Conservation (phyloP, 371 early-diverging fungal genomes). For the Actinomortierella ambigua region DNA sequence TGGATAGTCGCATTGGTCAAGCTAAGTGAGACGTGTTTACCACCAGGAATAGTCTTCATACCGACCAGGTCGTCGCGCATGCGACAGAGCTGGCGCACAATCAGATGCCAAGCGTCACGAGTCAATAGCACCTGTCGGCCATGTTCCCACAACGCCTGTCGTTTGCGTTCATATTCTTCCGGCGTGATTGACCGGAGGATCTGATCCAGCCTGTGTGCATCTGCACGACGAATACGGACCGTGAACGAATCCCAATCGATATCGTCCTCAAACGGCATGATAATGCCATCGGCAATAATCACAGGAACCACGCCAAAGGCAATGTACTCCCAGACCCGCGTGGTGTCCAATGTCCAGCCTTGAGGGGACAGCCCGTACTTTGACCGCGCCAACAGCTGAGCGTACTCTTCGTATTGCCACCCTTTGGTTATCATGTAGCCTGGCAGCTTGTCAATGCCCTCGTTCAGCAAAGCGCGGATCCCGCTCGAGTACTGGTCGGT, state of each 20-base stretch:
- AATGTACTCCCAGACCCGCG: constrained; percentile 61
- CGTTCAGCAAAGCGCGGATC: constrained; percentile 53
- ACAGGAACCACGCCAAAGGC: constrained; percentile 65
- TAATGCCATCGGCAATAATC: constrained; percentile 61
- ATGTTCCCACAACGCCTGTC: constrained; percentile 52
- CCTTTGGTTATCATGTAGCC: constrained; percentile 53
- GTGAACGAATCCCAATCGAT: constrained; percentile 61
- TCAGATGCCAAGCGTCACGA: constrained; percentile 62
- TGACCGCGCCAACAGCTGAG: constrained; percentile 49
- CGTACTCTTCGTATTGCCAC: constrained; percentile 50
- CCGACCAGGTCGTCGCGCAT: constrained; percentile 1
- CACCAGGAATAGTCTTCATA: too few species aligned
- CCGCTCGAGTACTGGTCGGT: constrained; percentile 58
- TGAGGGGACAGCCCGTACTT: constrained; percentile 60
- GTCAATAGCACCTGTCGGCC: constrained; percentile 56
- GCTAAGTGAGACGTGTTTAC: too few species aligned
- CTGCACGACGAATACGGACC: constrained; percentile 53
- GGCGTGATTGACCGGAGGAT: constrained; percentile 54
- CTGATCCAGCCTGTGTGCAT: constrained; percentile 57
- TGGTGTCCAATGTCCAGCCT: constrained; percentile 62
- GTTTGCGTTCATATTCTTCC: constrained; percentile 52
- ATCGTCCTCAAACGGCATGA: constrained; percentile 61
- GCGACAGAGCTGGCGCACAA: constrained; percentile 57
- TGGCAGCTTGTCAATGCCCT: constrained; percentile 49
- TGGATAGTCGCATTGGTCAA: too few species aligned